Conservation (phyloP, 164 flowering plant species). For the Pachysandra terminalis region DNA sequence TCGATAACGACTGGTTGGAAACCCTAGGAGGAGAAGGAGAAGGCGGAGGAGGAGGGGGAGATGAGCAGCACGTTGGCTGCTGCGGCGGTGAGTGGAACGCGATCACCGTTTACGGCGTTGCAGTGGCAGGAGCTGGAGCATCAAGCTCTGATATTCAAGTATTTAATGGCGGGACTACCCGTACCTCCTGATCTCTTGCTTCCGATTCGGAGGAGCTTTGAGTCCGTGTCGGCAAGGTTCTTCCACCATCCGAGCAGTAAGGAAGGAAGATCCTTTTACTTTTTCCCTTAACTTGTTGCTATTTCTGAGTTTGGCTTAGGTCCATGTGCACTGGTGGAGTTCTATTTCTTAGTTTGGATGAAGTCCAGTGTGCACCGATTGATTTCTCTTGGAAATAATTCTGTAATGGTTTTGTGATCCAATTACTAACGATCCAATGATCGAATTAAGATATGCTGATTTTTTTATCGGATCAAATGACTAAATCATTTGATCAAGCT, state of each 20-base stretch:
- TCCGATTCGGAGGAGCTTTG: slow-evolving; percentile 45
- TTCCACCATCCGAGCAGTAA: slow-evolving; percentile 43
- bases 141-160: slow-evolving; percentile 46
- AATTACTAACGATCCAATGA: too few relatives aligned
- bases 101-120: slow-evolving; percentile 40
- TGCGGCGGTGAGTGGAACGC: slow-evolving; percentile 16
- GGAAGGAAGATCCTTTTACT: not conserved
- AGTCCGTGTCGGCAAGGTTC: slow-evolving; percentile 41
- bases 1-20: not conserved
- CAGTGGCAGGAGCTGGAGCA: slow-evolving; percentile 54
- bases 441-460: too few relatives aligned
- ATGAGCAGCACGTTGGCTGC: slow-evolving; percentile 16
- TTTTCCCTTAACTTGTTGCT: too few relatives aligned
- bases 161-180: slow-evolving; percentile 42
- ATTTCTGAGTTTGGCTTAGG: too few relatives aligned
- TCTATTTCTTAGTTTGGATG: too few relatives aligned
- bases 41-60: slow-evolving; percentile 15
- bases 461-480: too few relatives aligned
- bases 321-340: too few relatives aligned
- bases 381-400: too few relatives aligned
- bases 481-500: too few relatives aligned
- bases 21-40: not conserved
- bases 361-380: too few relatives aligned
- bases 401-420: too few relatives aligned
- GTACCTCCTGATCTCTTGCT: slow-evolving; percentile 49